These are phyloP conservation scores for Septoria petroselini DNA, from an alignment of 2,329 filamentous ascomycete species.

Conservation along the genomic window DNA sequence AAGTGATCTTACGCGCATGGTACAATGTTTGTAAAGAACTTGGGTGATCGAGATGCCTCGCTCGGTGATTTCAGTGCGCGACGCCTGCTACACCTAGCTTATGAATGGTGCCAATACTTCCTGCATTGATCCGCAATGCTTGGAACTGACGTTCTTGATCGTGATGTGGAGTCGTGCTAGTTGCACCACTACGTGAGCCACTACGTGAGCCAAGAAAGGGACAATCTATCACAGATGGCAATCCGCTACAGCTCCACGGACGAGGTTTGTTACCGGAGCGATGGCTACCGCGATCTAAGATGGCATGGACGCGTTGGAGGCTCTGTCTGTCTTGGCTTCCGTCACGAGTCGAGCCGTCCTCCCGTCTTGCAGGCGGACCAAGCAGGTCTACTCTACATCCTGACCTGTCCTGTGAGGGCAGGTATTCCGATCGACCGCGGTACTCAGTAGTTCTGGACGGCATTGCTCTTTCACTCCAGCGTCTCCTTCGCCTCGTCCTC, in stretches of 20 bases:
- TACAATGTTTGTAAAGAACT: too few species aligned
- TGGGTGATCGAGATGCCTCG: too few species aligned
- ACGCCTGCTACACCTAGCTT: not conserved
- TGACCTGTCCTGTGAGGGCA: too few species aligned
- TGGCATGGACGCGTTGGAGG: constrained; percentile 6
- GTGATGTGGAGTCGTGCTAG: not conserved
- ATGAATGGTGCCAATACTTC: not conserved
- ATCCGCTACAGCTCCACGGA: not conserved
- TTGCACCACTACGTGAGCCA: not conserved
- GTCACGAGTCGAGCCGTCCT: constrained; percentile 2
- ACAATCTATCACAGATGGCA: constrained; percentile 1
- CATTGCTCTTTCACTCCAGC: too few species aligned
- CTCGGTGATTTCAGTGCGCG: not conserved
- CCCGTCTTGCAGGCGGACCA: not conserved
- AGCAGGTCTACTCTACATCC: too few species aligned
- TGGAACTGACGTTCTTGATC: not conserved
- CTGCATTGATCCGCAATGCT: not conserved
- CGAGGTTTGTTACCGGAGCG: not conserved
- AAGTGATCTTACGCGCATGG: not conserved
- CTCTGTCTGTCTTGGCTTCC: constrained; percentile 6
- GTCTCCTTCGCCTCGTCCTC: too few species aligned
- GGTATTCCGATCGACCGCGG: too few species aligned
- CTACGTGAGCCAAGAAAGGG: constrained; percentile 11
- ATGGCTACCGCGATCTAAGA: not conserved
- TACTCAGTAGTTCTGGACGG: too few species aligned